Conservation (phyloP, 2,329 filamentous ascomycete genomes). For the Periconia sp. region DNA sequence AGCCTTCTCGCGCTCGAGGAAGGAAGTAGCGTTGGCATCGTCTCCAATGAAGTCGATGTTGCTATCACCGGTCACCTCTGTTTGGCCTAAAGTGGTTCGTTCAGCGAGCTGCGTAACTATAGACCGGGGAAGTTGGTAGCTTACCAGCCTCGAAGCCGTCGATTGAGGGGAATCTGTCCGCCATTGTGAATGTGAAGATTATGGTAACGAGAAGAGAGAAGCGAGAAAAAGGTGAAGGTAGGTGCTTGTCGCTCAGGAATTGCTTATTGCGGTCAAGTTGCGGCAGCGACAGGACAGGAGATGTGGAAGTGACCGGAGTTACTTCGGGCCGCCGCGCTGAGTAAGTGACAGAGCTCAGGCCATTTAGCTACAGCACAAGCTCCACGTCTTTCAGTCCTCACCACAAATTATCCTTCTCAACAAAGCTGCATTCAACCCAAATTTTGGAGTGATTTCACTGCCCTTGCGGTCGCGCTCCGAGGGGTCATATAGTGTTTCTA, state of each 20-base stretch:
- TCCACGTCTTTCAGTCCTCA: background rate
- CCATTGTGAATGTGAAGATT: constrained; percentile 40
- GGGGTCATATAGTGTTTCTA: constrained; percentile 9
- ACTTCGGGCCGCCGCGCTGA: background rate
- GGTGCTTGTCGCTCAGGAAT: background rate
- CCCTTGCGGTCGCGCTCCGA: background rate
- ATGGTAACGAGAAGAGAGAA: constrained; percentile 1
- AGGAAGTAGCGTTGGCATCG: constrained; percentile 72
- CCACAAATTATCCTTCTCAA: background rate
- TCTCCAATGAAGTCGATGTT: constrained; percentile 54
- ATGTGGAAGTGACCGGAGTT: background rate
- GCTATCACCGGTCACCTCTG: constrained; percentile 59
- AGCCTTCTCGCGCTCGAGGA: constrained; percentile 88
- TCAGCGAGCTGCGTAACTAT: constrained; percentile 24
- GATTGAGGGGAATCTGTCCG: constrained; percentile 55
- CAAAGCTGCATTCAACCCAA: background rate
- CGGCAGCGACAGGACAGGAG: background rate
- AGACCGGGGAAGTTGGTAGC: constrained; percentile 24
- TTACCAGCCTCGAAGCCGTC: constrained; percentile 57
- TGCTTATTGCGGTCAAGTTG: background rate
- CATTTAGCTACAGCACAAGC: background rate
- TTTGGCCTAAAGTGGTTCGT: constrained; percentile 60
- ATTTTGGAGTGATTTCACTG: background rate
- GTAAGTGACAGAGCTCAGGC: background rate
- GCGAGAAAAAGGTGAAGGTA: background rate